Base-by-base conservation (phyloP, 73 alveolate species). In the Blepharisma japonicum region DNA sequence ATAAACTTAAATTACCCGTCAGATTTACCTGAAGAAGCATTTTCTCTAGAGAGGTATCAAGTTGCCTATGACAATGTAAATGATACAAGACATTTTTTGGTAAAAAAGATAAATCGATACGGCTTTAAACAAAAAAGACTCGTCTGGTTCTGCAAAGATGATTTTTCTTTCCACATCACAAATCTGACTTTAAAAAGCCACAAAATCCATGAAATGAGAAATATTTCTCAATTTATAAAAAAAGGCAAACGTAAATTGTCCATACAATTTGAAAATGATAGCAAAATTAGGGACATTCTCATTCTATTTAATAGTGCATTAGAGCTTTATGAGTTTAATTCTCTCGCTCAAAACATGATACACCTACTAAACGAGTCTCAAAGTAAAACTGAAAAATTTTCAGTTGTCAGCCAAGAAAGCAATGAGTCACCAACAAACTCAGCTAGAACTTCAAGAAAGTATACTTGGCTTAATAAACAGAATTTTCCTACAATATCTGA, bases 101-200 rank as follows among this genome's bases (percentile, higher is more conserved):
- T 61, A 25, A 61, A 25, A 61, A 61, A 61, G 23, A 61, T 25
- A 61, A 61, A 61, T 39, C 74, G 74, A n/a, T 61, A 18, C 23
- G 74, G 74, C 2, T 18, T 61, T 25, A 61, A 61, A 25, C 74
- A 61, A 61, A 61, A 61, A 25, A 61, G 74, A 61, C 14, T 61
- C 2, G 23, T 61, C 23, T 61, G 74, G 48, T 25, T 61, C 23
- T 8, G 23, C 18, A 14, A 18, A 8, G 74, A 61, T 2, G 74
- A 61, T 9, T 61, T n/a, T 25, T 20, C 74, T 61, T 61, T 61
- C 23, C 39, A 61, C 47, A 61, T 61, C 47, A 14, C 50, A n/a
- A 61, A n/a, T 2, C 18, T 61, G 39, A 39, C 14, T 20, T 9
- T 14, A 9, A 61, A 61, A 61, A 61, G 23, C 47, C 39, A 20